Evolutionary conservation across 495 filamentous ascomycete genomes (phyloP).

Genomic region (Aspergillus sclerotioniger): DNA sequence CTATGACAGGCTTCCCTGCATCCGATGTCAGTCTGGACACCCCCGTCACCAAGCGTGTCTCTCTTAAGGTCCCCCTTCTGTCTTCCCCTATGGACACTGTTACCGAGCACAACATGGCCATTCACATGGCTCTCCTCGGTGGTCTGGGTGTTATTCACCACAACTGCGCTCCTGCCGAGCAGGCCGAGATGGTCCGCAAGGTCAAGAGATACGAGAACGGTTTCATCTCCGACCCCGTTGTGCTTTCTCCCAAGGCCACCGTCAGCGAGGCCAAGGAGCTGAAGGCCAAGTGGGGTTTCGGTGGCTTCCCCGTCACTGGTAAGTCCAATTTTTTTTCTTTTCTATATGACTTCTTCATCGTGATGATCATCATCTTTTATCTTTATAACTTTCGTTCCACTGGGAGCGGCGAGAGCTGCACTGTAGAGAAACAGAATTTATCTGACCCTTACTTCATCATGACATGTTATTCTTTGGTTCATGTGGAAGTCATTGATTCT

Average conservation of each 20-base stretch:
- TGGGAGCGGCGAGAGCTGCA: conserved; percentile 79
- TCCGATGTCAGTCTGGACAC: conserved; percentile 86
- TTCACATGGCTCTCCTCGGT: conserved; percentile 96
- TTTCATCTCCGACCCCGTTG: conserved; percentile 95
- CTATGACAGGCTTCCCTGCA: conserved; percentile 73
- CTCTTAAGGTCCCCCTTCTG: conserved; percentile 88
- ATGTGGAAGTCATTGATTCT: conserved; percentile 28
- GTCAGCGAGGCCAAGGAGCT: conserved; percentile 87
- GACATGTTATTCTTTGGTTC: conserved; percentile 12
- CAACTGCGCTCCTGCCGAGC: conserved; percentile 92
- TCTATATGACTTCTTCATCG: conserved; percentile 27
- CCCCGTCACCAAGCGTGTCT: conserved; percentile 88
- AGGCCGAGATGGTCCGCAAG: conserved; percentile 98
- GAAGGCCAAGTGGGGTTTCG: conserved; percentile 98
- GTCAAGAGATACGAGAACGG: conserved; percentile 99
- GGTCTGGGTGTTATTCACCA: conserved; percentile 98
- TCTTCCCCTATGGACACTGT: conserved; percentile 99
- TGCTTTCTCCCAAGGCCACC: conserved; percentile 82
- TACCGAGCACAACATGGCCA: conserved; percentile 98
- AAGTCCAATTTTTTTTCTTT: conserved; percentile 42
- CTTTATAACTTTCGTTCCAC: conserved; percentile 99
- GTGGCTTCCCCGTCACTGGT: conserved; percentile 98
- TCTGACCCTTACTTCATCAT: conserved; percentile 30
- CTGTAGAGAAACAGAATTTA: conserved; percentile 68
- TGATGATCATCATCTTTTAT: conserved; percentile 71